Percentiles rank a stretch among this genome's conserved stretches.
These are phyloP conservation scores for Hypoxylon fuscum DNA, from an alignment of 495 filamentous ascomycete species.

Conservation along the genomic window DNA sequence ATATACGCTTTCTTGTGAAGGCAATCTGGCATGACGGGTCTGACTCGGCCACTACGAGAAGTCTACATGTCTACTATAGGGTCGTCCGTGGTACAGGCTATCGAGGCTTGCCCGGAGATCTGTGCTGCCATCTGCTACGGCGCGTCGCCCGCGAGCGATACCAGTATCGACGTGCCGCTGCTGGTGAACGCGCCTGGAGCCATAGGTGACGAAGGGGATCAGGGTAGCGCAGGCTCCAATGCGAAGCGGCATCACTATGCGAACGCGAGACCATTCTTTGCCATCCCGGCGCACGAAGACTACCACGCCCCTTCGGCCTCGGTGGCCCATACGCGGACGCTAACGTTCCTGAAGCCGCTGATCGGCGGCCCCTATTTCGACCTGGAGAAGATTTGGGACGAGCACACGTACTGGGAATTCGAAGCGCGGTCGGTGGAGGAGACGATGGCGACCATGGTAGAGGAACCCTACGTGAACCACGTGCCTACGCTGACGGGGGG, in stretches of 20 bases:
- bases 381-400: constrained; percentile 68
- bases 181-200: constrained; percentile 32
- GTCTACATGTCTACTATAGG: constrained; percentile 12
- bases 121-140: constrained; percentile 48
- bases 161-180: constrained; percentile 17
- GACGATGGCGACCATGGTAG: constrained; percentile 68
- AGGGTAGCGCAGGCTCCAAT: not conserved
- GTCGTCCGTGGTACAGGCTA: constrained; percentile 1
- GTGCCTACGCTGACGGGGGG: constrained; percentile 62
- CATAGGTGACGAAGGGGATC: not conserved
- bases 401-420: constrained; percentile 66
- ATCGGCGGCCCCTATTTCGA: constrained; percentile 65
- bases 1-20: too few species aligned
- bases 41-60: not conserved
- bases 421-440: constrained; percentile 59
- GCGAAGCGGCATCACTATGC: constrained; percentile 47
- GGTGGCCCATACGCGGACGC: constrained; percentile 61
- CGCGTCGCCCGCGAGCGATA: not conserved
- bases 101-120: constrained; percentile 37
- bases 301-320: constrained; percentile 51
- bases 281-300: constrained; percentile 50
- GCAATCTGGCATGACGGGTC: constrained; percentile 4
- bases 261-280: constrained; percentile 42
- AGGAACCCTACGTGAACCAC: constrained; percentile 69
- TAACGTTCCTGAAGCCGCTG: constrained; percentile 61